Evolutionary conservation across 2,329 filamentous ascomycete genomes (phyloP).

Genomic region (Leptographium wingfieldii): DNA sequence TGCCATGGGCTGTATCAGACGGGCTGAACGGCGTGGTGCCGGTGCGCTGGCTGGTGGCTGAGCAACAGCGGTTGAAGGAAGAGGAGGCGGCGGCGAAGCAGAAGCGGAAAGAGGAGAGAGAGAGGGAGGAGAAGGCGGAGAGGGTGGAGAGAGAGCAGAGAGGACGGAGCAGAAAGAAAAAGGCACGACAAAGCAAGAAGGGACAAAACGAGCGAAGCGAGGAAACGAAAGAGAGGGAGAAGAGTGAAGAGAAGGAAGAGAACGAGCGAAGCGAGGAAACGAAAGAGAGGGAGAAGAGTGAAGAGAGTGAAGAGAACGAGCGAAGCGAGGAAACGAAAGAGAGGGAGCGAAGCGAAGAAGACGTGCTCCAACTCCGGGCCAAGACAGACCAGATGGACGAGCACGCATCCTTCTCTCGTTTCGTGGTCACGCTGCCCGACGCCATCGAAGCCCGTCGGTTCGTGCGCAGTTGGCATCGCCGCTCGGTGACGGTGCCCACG

Average conservation of each 20-base stretch:
- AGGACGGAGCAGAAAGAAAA: background rate
- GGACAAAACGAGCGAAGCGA: no score
- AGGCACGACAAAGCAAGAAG: no score
- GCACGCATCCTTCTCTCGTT: conserved; percentile 25
- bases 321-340: no score
- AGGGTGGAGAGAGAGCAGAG: background rate
- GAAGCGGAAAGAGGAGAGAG: background rate
- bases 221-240: no score
- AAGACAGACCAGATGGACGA: conserved; percentile 19
- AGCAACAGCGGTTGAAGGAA: conserved; percentile 6
- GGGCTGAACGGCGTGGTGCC: conserved; percentile 13
- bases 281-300: background rate
- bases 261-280: background rate
- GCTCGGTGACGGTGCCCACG: conserved; percentile 19
- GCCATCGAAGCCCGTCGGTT: conserved; percentile 40
- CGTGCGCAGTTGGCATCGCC: conserved; percentile 30
- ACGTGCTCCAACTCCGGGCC: conserved; percentile 6
- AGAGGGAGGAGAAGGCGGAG: background rate
- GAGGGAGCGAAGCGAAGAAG: background rate
- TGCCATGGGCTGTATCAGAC: conserved; percentile 22
- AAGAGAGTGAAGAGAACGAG: background rate
- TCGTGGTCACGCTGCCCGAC: conserved; percentile 44
- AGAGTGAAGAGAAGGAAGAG: background rate
- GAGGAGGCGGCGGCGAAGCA: background rate
- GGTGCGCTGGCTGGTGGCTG: conserved; percentile 11